Conservation (phyloP, 495 filamentous ascomycete genomes). For the Aspergillus cristatus region DNA sequence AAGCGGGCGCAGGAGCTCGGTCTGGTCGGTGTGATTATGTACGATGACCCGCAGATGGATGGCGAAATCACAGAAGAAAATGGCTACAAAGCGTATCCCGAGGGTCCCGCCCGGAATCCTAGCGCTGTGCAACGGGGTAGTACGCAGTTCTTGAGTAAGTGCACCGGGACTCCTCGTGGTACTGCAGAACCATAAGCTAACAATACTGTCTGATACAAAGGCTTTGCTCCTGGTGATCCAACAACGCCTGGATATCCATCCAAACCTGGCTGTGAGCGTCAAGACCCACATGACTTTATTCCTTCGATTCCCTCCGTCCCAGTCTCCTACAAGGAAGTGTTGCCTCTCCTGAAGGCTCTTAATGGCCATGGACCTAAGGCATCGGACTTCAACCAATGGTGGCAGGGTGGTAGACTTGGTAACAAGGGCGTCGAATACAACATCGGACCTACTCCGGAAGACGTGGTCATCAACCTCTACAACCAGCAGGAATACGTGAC, state of each 20-base stretch:
- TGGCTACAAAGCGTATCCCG: slow-evolving; percentile 71
- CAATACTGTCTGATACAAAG: slow-evolving; percentile 15
- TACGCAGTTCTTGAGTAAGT: slow-evolving; percentile 64
- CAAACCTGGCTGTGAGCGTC: slow-evolving; percentile 76
- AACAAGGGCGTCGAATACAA: slow-evolving; percentile 87
- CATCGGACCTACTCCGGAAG: slow-evolving; percentile 75
- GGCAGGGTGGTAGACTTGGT: slow-evolving; percentile 62
- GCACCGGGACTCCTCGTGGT: too few relatives aligned
- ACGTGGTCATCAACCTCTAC: slow-evolving; percentile 67
- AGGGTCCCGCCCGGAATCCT: slow-evolving; percentile 79
- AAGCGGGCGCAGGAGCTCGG: slow-evolving; percentile 89
- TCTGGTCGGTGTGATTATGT: slow-evolving; percentile 79
- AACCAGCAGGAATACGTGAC: slow-evolving; percentile 86
- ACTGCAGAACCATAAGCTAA: slow-evolving; percentile 2
- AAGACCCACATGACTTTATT: slow-evolving; percentile 55
- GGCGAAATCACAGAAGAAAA: slow-evolving; percentile 71
- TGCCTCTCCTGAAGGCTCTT: slow-evolving; percentile 78
- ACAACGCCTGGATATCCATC: slow-evolving; percentile 94
- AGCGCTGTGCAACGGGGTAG: slow-evolving; percentile 92
- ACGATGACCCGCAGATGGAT: slow-evolving; percentile 85
- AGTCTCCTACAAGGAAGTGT: slow-evolving; percentile 77
- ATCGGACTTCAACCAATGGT: slow-evolving; percentile 64
- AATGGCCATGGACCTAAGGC: slow-evolving; percentile 81
- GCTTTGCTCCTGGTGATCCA: slow-evolving; percentile 54
- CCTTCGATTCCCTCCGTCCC: slow-evolving; percentile 88